Evolutionary conservation across 2,329 filamentous ascomycete genomes (phyloP).

Genomic region (Monosporascus sp.): DNA sequence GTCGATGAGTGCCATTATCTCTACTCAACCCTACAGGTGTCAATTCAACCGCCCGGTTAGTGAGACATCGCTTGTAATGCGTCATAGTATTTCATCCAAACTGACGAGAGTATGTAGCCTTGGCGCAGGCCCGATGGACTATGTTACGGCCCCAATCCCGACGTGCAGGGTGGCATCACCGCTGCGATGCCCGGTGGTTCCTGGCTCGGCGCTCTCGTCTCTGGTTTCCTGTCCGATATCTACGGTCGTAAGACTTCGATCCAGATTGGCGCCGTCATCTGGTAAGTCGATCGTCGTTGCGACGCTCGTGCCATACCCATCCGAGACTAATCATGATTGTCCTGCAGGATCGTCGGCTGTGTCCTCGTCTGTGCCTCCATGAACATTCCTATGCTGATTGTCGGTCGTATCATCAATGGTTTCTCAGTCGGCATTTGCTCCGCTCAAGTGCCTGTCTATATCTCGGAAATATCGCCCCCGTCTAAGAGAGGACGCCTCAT

Average conservation of each 20-base stretch:
- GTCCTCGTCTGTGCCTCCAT: slow-evolving; percentile 39
- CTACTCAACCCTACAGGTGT: slow-evolving; percentile 36
- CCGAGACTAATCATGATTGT: slow-evolving; percentile 4
- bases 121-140: slow-evolving; percentile 28
- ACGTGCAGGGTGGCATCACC: slow-evolving; percentile 58
- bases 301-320: not conserved
- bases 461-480: slow-evolving; percentile 56
- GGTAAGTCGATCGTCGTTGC: slow-evolving; percentile 30
- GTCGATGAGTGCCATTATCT: slow-evolving; percentile 40
- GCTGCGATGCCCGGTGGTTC: slow-evolving; percentile 68
- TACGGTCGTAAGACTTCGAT: slow-evolving; percentile 44
- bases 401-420: slow-evolving; percentile 66
- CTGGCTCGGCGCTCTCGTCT: slow-evolving; percentile 57
- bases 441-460: slow-evolving; percentile 66
- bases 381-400: slow-evolving; percentile 54
- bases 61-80: not conserved
- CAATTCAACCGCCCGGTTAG: slow-evolving; percentile 34
- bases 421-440: slow-evolving; percentile 68
- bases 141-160: slow-evolving; percentile 46
- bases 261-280: slow-evolving; percentile 44
- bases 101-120: slow-evolving; percentile 4
- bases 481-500: slow-evolving; percentile 39
- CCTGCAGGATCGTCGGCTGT: slow-evolving; percentile 41
- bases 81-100: not conserved
- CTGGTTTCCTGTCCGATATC: slow-evolving; percentile 53